phyloP scores from a whole-genome alignment of 106 monocot species.

The Hemerocallis citrina region DNA sequence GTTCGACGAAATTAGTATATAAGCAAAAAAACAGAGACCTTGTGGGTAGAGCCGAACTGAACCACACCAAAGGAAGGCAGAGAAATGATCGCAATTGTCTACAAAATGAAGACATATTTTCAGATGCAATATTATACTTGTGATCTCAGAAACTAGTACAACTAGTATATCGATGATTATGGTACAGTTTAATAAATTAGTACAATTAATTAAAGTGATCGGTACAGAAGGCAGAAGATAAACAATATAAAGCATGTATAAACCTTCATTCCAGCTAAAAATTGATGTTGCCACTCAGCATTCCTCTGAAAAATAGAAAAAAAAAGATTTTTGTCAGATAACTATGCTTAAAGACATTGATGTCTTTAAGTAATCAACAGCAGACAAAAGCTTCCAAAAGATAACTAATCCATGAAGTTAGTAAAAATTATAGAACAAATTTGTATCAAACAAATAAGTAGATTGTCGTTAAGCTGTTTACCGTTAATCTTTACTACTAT shows the following conservation, averaged over 20 bases:
- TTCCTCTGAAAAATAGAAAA: constrained; percentile 17
- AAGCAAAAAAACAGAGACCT: constrained; percentile 9
- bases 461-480: too few species aligned
- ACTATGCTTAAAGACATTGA: background rate
- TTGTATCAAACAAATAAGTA: too few species aligned
- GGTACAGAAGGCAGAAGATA: too few species aligned
- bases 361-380: background rate
- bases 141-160: background rate
- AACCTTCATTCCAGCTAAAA: constrained; percentile 27
- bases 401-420: background rate
- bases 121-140: background rate
- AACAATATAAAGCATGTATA: constrained; percentile 10
- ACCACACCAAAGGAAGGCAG: constrained; percentile 16
- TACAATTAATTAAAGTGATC: too few species aligned
- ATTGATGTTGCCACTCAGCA: constrained; percentile 11
- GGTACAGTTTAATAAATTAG: background rate
- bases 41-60: constrained; percentile 16
- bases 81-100: constrained; percentile 19
- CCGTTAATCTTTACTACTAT: too few species aligned
- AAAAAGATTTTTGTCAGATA: constrained; percentile 6
- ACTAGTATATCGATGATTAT: background rate
- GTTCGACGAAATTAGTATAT: too few species aligned
- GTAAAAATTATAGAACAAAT: too few species aligned
- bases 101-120: background rate
- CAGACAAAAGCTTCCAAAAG: background rate